Percentiles rank a stretch among this genome's conserved stretches.
phyloP scores from a whole-genome alignment of 2,329 filamentous ascomycete genomes.

The Apiospora malaysiana region DNA sequence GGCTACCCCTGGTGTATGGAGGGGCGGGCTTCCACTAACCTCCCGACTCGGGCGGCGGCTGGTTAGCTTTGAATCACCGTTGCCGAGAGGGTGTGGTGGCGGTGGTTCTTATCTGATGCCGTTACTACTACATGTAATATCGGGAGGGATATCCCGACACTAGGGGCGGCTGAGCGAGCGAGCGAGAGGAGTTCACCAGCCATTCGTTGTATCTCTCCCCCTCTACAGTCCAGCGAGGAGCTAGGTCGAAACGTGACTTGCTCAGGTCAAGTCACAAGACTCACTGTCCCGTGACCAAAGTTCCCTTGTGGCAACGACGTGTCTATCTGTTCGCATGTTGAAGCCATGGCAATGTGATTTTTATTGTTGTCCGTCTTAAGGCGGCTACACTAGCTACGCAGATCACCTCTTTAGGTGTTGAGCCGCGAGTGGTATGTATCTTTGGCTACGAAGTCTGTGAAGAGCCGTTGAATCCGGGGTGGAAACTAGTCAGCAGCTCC shows the following conservation, averaged over 20 bases:
- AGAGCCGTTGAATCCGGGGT: not conserved
- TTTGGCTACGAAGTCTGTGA: not conserved
- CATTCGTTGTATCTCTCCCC: too few relatives aligned
- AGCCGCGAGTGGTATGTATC: too few relatives aligned
- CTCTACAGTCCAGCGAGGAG: not conserved
- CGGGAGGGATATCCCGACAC: slow-evolving; percentile 10
- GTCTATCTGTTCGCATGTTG: not conserved
- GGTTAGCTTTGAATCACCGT: not conserved
- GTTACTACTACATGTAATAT: not conserved
- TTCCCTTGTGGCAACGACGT: not conserved
- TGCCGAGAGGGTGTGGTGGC: slow-evolving; percentile 1
- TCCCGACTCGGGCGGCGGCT: not conserved
- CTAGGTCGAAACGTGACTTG: not conserved
- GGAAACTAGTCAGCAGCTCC: not conserved
- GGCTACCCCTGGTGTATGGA: not conserved
- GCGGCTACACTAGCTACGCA: too few relatives aligned
- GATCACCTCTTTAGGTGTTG: too few relatives aligned
- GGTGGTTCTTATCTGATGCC: not conserved
- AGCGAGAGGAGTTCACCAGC: too few relatives aligned
- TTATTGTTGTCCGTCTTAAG: too few relatives aligned
- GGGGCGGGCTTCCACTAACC: not conserved
- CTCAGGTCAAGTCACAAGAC: not conserved
- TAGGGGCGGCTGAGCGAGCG: too few relatives aligned
- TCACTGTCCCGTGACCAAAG: not conserved
- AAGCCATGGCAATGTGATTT: too few relatives aligned